Percentiles rank a stretch among this genome's conserved stretches.
Evolutionary conservation across 805 yeast species (phyloP).

Genomic region (Clavispora santaluciae): DNA sequence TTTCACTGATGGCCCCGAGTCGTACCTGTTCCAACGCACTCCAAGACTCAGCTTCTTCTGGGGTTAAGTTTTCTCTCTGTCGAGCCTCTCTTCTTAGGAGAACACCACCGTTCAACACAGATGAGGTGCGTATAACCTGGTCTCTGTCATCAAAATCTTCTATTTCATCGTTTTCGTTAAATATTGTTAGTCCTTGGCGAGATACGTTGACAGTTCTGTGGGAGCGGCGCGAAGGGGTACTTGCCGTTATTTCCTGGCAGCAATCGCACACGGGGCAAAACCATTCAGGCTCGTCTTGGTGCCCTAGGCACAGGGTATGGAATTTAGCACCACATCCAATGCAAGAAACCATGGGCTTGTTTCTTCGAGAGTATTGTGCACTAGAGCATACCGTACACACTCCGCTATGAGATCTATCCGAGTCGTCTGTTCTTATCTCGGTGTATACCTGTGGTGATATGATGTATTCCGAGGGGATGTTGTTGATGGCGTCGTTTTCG

Average conservation of each 20-base stretch:
- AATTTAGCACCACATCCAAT: conserved; percentile 35
- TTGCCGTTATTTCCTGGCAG: conserved; percentile 27
- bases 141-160: conserved; percentile 4
- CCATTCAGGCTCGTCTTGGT: conserved; percentile 27
- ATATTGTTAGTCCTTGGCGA: not conserved
- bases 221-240: not conserved
- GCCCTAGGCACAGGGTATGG: conserved; percentile 39
- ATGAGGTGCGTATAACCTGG: conserved; percentile 2
- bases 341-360: conserved; percentile 21
- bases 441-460: conserved; percentile 14
- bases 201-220: not conserved
- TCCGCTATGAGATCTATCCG: conserved; percentile 13
- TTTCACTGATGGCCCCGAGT: conserved; percentile 2
- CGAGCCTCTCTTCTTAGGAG: conserved; percentile 30
- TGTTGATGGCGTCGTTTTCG: conserved; percentile 32
- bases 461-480: conserved; percentile 34
- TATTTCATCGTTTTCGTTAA: not conserved
- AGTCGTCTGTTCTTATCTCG: conserved; percentile 1
- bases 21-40: conserved; percentile 29
- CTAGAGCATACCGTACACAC: conserved; percentile 33
- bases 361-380: conserved; percentile 24
- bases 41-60: conserved; percentile 37
- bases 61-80: conserved; percentile 23
- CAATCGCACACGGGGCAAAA: conserved; percentile 49
- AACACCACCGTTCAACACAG: conserved; percentile 37